Evolutionary conservation across 148 eudicot genomes (phyloP).

Genomic region (Polygonum aviculare): DNA sequence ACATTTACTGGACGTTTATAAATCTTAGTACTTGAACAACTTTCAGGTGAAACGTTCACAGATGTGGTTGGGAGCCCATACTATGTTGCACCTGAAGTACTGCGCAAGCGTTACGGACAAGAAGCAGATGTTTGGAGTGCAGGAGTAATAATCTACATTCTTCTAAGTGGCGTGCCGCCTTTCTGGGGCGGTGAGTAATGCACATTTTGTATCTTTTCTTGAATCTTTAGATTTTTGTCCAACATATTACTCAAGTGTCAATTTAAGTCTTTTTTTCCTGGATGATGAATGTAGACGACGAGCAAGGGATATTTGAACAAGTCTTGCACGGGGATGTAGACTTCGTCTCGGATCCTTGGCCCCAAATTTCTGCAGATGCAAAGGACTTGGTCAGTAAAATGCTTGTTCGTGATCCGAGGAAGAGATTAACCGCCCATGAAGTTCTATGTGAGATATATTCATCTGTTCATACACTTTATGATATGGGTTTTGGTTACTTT

Average conservation of each 20-base stretch:
- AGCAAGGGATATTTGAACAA: slow-evolving; percentile 30
- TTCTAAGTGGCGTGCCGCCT: slow-evolving; percentile 34
- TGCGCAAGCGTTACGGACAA: slow-evolving; percentile 29
- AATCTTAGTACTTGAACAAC: not conserved
- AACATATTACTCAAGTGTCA: not conserved
- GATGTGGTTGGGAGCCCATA: slow-evolving; percentile 38
- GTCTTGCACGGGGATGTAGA: slow-evolving; percentile 27
- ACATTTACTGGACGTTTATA: not conserved
- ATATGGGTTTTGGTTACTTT: not conserved
- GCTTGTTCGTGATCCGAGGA: slow-evolving; percentile 31
- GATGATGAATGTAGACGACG: slow-evolving; percentile 22
- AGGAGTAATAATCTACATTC: slow-evolving; percentile 30
- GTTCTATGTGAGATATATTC: slow-evolving; percentile 26
- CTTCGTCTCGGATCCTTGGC: slow-evolving; percentile 35
- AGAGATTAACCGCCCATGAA: slow-evolving; percentile 35
- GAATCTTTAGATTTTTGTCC: not conserved
- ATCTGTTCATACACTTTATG: not conserved
- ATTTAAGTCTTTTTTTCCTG: not conserved
- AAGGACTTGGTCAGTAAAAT: slow-evolving; percentile 29
- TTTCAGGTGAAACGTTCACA: slow-evolving; percentile 19
- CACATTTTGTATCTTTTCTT: not conserved
- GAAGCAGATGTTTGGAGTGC: slow-evolving; percentile 42
- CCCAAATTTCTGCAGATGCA: slow-evolving; percentile 26
- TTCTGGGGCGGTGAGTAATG: slow-evolving; percentile 23
- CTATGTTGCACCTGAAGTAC: slow-evolving; percentile 37